Percentiles rank a stretch among this genome's conserved stretches.
These are phyloP conservation scores for Micractinium conductrix DNA, from an alignment of 139 green algal species.

Conservation along the genomic window DNA sequence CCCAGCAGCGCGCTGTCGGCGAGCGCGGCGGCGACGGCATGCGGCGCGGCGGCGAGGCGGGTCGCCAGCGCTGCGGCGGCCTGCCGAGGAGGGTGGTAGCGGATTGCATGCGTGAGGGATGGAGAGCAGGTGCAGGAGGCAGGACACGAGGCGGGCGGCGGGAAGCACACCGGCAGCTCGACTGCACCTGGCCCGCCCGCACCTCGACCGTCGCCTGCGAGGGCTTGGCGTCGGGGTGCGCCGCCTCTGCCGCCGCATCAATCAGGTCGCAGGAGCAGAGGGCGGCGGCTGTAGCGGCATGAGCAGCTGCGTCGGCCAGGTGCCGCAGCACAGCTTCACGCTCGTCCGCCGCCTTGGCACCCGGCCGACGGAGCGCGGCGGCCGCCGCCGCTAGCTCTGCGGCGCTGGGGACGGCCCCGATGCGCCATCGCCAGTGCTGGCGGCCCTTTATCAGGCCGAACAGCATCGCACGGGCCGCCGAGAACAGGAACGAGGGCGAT, in stretches of 20 bases:
- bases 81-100: not conserved
- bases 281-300: not conserved
- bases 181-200: not conserved
- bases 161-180: not conserved
- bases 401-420: not conserved
- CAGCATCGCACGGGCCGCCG: not conserved
- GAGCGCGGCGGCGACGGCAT: not conserved
- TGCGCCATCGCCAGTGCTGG: not conserved
- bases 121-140: not conserved
- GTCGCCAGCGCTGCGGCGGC: not conserved
- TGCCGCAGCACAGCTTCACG: not conserved
- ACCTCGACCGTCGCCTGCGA: not conserved
- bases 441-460: not conserved
- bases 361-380: not conserved
- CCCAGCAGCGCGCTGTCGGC: not conserved
- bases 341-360: not conserved
- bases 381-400: not conserved
- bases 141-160: too few species aligned
- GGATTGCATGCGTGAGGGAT: not conserved
- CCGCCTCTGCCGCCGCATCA: not conserved
- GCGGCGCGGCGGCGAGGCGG: not conserved
- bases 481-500: not conserved
- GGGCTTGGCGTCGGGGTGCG: not conserved
- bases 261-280: not conserved
- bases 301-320: not conserved